phyloP scores from a whole-genome alignment of 2,329 filamentous ascomycete species.

The Hypomyces rosellus region DNA sequence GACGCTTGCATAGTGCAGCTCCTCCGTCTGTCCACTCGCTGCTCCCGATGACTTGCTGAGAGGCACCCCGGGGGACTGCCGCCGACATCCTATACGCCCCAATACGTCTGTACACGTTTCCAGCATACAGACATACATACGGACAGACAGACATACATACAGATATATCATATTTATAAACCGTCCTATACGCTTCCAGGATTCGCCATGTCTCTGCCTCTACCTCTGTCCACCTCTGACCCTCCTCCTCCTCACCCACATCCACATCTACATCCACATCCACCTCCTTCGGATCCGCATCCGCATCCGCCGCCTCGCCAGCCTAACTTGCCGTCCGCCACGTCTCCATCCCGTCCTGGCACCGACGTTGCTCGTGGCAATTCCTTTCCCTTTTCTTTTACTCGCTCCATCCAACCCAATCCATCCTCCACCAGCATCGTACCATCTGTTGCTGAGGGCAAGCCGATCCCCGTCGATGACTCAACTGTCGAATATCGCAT shows the following conservation, averaged over 20 bases:
- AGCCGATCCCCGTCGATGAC: conserved; percentile 50
- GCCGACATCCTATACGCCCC: conserved; percentile 8
- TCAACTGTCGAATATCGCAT: conserved; percentile 50
- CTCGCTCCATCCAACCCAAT: conserved; percentile 42
- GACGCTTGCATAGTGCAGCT: conserved; percentile 11
- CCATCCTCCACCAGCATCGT: conserved; percentile 48
- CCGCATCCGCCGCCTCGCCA: conserved; percentile 17
- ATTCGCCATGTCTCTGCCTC: conserved; percentile 6
- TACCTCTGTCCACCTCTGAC: conserved; percentile 9
- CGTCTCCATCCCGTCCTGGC: conserved; percentile 18
- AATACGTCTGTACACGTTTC: conserved; percentile 1
- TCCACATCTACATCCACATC: not conserved
- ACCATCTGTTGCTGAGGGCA: conserved; percentile 49
- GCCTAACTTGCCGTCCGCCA: conserved; percentile 17
- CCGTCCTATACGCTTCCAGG: conserved; percentile 6
- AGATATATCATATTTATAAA: conserved; percentile 4
- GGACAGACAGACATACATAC: not conserved
- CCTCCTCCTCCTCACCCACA: not conserved
- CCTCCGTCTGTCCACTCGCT: conserved; percentile 1
- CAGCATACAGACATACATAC: conserved; percentile 4
- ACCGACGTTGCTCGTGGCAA: conserved; percentile 25
- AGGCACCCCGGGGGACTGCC: conserved; percentile 8
- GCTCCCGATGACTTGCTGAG: conserved; percentile 12
- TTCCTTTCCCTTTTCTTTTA: conserved; percentile 43
- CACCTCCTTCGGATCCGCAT: conserved; percentile 11